A percentile compares a stretch with the other conserved stretches of the same genome.
phyloP scores from a whole-genome alignment of 2,329 filamentous ascomycete species.

The Periglandula ipomoeae region DNA sequence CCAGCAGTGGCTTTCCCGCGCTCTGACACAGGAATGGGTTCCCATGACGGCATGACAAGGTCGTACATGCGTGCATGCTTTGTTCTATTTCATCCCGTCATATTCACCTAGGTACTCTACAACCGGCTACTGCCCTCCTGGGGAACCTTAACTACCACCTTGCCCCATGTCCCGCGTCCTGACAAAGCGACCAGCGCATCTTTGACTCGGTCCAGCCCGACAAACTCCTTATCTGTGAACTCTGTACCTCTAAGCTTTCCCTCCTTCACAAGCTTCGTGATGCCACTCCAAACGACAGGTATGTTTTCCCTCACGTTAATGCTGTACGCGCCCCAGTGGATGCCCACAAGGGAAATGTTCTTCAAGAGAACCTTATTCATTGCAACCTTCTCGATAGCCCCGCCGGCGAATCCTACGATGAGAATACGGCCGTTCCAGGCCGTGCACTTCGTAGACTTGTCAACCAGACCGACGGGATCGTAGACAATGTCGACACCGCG shows the following conservation, averaged over 20 bases:
- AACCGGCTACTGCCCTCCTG: slow-evolving; percentile 53
- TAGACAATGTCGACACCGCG: slow-evolving; percentile 84
- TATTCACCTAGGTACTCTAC: too few relatives aligned
- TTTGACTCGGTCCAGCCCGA: slow-evolving; percentile 71
- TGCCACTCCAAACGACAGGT: slow-evolving; percentile 67
- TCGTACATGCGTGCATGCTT: too few relatives aligned
- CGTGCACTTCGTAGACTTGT: slow-evolving; percentile 80
- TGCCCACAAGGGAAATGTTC: slow-evolving; percentile 81
- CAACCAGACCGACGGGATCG: slow-evolving; percentile 86
- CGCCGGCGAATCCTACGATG: slow-evolving; percentile 74
- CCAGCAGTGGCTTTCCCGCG: too few relatives aligned
- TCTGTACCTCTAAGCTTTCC: slow-evolving; percentile 77
- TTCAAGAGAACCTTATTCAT: slow-evolving; percentile 89
- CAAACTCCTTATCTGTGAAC: slow-evolving; percentile 73
- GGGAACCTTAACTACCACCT: slow-evolving; percentile 82
- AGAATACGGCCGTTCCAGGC: slow-evolving; percentile 87
- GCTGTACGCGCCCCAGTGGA: slow-evolving; percentile 86
- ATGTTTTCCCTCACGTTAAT: slow-evolving; percentile 63
- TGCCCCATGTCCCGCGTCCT: slow-evolving; percentile 82
- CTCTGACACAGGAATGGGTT: background rate
- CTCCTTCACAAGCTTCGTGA: slow-evolving; percentile 66
- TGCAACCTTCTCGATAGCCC: slow-evolving; percentile 78
- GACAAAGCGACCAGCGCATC: slow-evolving; percentile 70
- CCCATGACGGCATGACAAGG: too few relatives aligned
- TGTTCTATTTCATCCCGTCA: background rate